These are phyloP conservation scores for Plenodomus tracheiphilus DNA, from an alignment of 2,329 filamentous ascomycete species.

Conservation along the genomic window DNA sequence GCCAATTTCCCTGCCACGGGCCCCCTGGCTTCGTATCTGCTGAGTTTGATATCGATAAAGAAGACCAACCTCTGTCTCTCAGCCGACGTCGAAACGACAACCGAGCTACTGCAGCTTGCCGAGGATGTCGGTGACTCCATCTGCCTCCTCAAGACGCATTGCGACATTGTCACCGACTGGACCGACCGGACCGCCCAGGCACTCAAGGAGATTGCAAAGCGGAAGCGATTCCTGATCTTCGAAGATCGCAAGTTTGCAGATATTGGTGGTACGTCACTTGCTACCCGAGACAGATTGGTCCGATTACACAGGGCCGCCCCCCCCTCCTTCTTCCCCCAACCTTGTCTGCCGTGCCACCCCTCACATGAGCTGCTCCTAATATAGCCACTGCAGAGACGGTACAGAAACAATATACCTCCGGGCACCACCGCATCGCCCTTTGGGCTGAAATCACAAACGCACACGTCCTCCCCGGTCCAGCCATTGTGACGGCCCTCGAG, in stretches of 20 bases:
- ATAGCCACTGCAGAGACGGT: slow-evolving; percentile 50
- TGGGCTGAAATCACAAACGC: slow-evolving; percentile 59
- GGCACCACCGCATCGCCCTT: slow-evolving; percentile 54
- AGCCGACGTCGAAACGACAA: slow-evolving; percentile 60
- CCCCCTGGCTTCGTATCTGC: slow-evolving; percentile 53
- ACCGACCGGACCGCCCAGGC: slow-evolving; percentile 57
- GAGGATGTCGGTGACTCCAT: slow-evolving; percentile 64
- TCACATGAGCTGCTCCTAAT: slow-evolving; percentile 9
- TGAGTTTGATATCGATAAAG: slow-evolving; percentile 55
- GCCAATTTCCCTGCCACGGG: slow-evolving; percentile 48
- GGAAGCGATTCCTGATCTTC: slow-evolving; percentile 57
- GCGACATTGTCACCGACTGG: slow-evolving; percentile 65
- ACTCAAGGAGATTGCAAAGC: slow-evolving; percentile 52
- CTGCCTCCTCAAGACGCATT: slow-evolving; percentile 63
- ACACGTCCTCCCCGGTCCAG: slow-evolving; percentile 57
- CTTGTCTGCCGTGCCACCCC: not conserved
- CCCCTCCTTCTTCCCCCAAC: too few relatives aligned
- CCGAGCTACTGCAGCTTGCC: slow-evolving; percentile 59
- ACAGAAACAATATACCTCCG: slow-evolving; percentile 58
- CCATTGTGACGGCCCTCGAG: slow-evolving; percentile 55
- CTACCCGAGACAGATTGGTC: not conserved
- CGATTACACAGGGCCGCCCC: not conserved
- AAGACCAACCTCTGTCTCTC: slow-evolving; percentile 59
- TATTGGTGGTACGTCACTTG: slow-evolving; percentile 53
- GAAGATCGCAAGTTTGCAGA: slow-evolving; percentile 61